Percentiles rank a stretch among this genome's conserved stretches.
Conservation (phyloP, 2,329 filamentous ascomycete species). For the Arachnopeziza araneosa region DNA sequence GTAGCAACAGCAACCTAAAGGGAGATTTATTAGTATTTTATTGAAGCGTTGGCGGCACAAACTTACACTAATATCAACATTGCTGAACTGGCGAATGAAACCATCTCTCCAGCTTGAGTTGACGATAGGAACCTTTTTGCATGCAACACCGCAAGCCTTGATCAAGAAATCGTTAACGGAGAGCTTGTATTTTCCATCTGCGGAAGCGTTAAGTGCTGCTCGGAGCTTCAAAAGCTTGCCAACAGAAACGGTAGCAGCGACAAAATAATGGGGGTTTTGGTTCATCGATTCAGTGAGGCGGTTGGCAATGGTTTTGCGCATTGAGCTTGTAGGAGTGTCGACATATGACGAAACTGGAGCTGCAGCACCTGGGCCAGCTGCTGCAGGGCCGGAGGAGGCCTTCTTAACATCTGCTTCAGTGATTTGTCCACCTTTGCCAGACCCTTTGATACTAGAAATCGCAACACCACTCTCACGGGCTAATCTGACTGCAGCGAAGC, state of each 20-base stretch:
- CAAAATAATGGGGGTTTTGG: slow-evolving; percentile 98
- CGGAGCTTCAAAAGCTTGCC: slow-evolving; percentile 95
- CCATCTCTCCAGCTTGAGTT: slow-evolving; percentile 94
- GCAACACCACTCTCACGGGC: slow-evolving; percentile 80
- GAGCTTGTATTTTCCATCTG: slow-evolving; percentile 95
- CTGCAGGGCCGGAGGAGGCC: slow-evolving; percentile 49
- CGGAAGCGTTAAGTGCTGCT: slow-evolving; percentile 80
- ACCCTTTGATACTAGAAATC: slow-evolving; percentile 75
- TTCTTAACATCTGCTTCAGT: slow-evolving; percentile 94
- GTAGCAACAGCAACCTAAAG: slow-evolving; percentile 53
- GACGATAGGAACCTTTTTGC: slow-evolving; percentile 88
- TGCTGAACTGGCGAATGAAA: slow-evolving; percentile 87
- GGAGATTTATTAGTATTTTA: background rate
- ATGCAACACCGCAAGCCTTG: slow-evolving; percentile 87
- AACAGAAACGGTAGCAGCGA: slow-evolving; percentile 85
- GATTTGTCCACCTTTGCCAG: slow-evolving; percentile 78
- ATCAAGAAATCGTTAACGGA: slow-evolving; percentile 99
- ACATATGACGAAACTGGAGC: slow-evolving; percentile 59
- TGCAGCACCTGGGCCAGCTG: slow-evolving; percentile 37
- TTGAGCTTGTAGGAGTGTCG: slow-evolving; percentile 78
- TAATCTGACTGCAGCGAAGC: slow-evolving; percentile 70
- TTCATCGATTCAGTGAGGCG: slow-evolving; percentile 84
- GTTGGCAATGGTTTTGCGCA: slow-evolving; percentile 97
- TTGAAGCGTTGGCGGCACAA: background rate
- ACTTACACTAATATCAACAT: slow-evolving; percentile 91